Evolutionary conservation across 106 monocot species (phyloP).

Genomic region (Acanthochlamys bracteata): DNA sequence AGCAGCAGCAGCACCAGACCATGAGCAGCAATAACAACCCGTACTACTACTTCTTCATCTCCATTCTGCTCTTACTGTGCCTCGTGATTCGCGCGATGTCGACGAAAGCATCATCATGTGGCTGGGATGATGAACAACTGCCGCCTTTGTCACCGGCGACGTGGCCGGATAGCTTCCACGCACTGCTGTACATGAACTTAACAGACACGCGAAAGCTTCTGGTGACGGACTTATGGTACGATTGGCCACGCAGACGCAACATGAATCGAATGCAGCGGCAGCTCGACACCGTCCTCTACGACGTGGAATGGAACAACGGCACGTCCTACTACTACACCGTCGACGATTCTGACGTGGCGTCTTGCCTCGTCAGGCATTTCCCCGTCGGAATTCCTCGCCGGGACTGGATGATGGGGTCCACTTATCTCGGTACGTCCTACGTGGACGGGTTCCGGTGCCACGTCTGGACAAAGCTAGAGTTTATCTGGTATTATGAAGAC

Average conservation of each 20-base stretch:
- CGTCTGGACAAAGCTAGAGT: constrained; percentile 44
- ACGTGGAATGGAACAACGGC: constrained; percentile 63
- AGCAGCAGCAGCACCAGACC: too few species aligned
- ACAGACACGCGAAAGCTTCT: constrained; percentile 21
- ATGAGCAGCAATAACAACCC: too few species aligned
- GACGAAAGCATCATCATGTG: too few species aligned
- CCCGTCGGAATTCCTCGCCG: constrained; percentile 34
- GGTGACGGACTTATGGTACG: constrained; percentile 51
- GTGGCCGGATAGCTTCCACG: constrained; percentile 60
- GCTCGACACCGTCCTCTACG: constrained; percentile 35
- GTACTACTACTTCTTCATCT: too few species aligned
- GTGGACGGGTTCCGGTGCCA: constrained; percentile 43
- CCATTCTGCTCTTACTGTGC: too few species aligned
- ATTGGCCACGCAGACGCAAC: constrained; percentile 50
- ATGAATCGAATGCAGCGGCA: constrained; percentile 42
- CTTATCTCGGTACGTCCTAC: constrained; percentile 28
- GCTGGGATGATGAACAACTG: too few species aligned
- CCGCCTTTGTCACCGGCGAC: constrained; percentile 16
- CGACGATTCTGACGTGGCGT: neutral
- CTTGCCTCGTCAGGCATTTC: constrained; percentile 20
- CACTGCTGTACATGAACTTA: constrained; percentile 29
- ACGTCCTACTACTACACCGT: constrained; percentile 54
- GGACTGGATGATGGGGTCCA: constrained; percentile 28
- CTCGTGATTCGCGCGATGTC: too few species aligned
- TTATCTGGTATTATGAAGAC: constrained; percentile 56